Evolutionary conservation across 148 eudicot genomes (phyloP).

Genomic region (Silene uniflora): DNA sequence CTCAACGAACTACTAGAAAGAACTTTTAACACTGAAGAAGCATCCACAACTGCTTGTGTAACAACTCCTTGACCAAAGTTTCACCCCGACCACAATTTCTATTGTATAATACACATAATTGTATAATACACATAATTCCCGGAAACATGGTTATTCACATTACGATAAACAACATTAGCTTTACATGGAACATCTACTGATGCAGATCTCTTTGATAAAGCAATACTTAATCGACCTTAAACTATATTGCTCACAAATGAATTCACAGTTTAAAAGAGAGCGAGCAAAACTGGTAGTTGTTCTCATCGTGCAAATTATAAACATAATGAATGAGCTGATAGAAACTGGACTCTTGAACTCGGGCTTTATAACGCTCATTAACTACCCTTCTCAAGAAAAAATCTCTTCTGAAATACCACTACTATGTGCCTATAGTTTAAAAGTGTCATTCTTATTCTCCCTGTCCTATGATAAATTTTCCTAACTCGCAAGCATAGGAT

Average conservation of each 20-base stretch:
- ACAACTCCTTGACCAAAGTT: neutral
- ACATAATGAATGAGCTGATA: neutral
- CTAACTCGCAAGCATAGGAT: conserved; percentile 1
- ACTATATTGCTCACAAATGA: neutral
- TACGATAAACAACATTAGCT: neutral
- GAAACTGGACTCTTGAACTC: neutral
- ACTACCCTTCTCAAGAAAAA: neutral
- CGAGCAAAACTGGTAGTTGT: neutral
- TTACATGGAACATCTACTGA: neutral
- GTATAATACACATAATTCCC: neutral
- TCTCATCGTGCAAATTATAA: neutral
- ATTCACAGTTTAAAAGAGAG: neutral
- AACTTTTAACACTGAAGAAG: neutral
- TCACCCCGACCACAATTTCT: neutral
- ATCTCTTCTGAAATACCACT: neutral
- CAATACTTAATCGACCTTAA: neutral
- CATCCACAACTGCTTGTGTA: neutral
- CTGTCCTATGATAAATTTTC: conserved; percentile 2
- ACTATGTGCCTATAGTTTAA: neutral
- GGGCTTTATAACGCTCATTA: neutral
- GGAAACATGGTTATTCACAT: neutral
- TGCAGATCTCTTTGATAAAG: neutral
- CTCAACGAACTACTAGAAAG: neutral
- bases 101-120: neutral
- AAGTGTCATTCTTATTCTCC: neutral